phyloP scores from a whole-genome alignment of 129 eudicot genomes.

The Smallanthus sonchifolius region DNA sequence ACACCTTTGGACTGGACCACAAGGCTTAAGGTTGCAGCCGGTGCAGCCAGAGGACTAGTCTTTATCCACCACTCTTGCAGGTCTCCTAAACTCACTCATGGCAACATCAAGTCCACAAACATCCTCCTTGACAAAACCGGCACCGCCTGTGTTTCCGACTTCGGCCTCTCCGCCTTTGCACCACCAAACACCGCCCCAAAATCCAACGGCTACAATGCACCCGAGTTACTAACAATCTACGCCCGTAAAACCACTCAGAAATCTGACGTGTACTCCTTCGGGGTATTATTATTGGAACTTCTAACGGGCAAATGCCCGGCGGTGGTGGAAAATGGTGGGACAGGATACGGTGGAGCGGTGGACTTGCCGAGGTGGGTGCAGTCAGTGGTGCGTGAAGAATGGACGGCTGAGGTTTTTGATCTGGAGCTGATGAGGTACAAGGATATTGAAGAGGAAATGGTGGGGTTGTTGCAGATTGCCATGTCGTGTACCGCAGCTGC shows the following conservation, averaged over 20 bases:
- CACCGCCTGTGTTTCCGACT: constrained; percentile 48
- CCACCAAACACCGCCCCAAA: constrained; percentile 25
- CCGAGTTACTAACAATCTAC: constrained; percentile 26
- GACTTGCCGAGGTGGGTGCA: constrained; percentile 48
- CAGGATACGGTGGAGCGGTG: constrained; percentile 50
- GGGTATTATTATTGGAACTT: constrained; percentile 50
- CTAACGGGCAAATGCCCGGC: constrained; percentile 67
- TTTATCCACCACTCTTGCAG: constrained; percentile 41
- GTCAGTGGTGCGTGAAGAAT: constrained; percentile 39
- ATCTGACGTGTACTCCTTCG: constrained; percentile 54
- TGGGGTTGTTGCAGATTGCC: constrained; percentile 48
- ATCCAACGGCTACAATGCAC: constrained; percentile 43
- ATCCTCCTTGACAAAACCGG: constrained; percentile 41
- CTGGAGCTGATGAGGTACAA: constrained; percentile 51
- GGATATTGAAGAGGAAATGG: constrained; percentile 59
- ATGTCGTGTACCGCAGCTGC: constrained; percentile 47
- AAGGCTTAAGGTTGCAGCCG: constrained; percentile 54
- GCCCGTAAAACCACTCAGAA: constrained; percentile 33
- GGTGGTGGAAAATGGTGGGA: constrained; percentile 39
- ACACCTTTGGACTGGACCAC: constrained; percentile 63
- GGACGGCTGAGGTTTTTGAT: constrained; percentile 60
- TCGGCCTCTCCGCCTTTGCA: constrained; percentile 37
- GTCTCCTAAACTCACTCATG: constrained; percentile 50
- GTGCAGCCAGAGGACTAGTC: constrained; percentile 51
- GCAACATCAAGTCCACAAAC: constrained; percentile 52